Base-by-base conservation (phyloP, 257 asterid species). In the Plantago major region DNA sequence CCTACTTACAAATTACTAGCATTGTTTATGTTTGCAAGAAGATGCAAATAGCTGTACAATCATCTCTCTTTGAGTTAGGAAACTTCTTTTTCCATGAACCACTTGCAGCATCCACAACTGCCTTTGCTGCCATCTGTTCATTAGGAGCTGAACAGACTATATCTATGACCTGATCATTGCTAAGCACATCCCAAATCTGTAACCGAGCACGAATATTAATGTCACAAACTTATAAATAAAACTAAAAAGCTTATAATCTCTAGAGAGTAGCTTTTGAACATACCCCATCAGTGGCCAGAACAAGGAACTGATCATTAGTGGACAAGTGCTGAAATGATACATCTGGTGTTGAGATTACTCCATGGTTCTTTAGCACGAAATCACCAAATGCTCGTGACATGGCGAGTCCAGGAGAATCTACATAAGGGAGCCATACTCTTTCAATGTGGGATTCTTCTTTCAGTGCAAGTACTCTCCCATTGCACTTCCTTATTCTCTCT, bases 341-440 rank as follows among this genome's bases (percentile, higher is more conserved):
- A 8, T 86, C 90, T 5, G 98, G 98, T 30, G 58, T 50, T 68
- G 94, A 73, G 54, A 86, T 88, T 10, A 91, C 48, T 38, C 96
- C 96, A 44, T 84, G 78, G 40, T 67, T 58, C 65, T 91, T 91
- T 1, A 88, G 88, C 49, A 81, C 50, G 3, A 88, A 88, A 64
- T 91, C 98, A 1, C 96, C 96, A 5, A 88, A 86, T 22, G 94
- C 91, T 12, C 90, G 78, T 12, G 98, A 84, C 94, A 88, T 91
- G 58, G 98, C 98, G 9, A 91, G 80, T 47, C 98, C 98, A 1
- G 96, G 96, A 17, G 86, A 77, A 42, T 91, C 82, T 0, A 81
- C 85, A 3, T 82, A 8, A 5, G 98, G 98, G 2, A 88, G 73
- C 95, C 95, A 91, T 28, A 91, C 96, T 48, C 96, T 71, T 16